phyloP scores from a whole-genome alignment of 345 rosid genomes.

The Microthlaspi erraticum region DNA sequence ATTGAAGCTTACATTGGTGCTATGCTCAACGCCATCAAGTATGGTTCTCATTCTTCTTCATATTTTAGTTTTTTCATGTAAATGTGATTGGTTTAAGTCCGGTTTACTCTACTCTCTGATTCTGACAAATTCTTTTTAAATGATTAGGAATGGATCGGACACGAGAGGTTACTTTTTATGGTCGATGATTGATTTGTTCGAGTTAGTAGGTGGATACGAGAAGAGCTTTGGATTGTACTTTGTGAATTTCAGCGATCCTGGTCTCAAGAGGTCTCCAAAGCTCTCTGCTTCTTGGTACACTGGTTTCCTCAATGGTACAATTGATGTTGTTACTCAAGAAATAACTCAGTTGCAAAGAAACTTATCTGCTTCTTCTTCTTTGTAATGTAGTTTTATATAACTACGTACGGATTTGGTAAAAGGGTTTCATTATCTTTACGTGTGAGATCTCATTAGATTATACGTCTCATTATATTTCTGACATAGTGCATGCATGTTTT shows the following conservation, averaged over 20 bases:
- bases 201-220: conserved; percentile 44
- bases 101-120: too few relatives aligned
- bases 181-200: conserved; percentile 55
- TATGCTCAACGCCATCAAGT: conserved; percentile 54
- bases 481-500: too few relatives aligned
- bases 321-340: conserved; percentile 13
- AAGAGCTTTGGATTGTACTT: conserved; percentile 43
- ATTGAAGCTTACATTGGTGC: conserved; percentile 48
- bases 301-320: conserved; percentile 49
- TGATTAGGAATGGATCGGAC: conserved; percentile 56
- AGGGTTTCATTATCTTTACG: too few relatives aligned
- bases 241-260: conserved; percentile 54
- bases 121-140: too few relatives aligned
- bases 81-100: not conserved
- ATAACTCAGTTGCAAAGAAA: not conserved
- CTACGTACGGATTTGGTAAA: too few relatives aligned
- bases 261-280: conserved; percentile 51
- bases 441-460: too few relatives aligned
- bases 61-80: not conserved
- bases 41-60: not conserved
- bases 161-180: conserved; percentile 57
- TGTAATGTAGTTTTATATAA: too few relatives aligned
- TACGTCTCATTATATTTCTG: too few relatives aligned
- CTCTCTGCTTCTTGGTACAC: conserved; percentile 58
- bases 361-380: conserved; percentile 18